Percentiles rank a stretch among this genome's conserved stretches.
These are phyloP conservation scores for Auriscalpium microsporum DNA, from an alignment of 768 basidiomycete species.

Conservation along the genomic window DNA sequence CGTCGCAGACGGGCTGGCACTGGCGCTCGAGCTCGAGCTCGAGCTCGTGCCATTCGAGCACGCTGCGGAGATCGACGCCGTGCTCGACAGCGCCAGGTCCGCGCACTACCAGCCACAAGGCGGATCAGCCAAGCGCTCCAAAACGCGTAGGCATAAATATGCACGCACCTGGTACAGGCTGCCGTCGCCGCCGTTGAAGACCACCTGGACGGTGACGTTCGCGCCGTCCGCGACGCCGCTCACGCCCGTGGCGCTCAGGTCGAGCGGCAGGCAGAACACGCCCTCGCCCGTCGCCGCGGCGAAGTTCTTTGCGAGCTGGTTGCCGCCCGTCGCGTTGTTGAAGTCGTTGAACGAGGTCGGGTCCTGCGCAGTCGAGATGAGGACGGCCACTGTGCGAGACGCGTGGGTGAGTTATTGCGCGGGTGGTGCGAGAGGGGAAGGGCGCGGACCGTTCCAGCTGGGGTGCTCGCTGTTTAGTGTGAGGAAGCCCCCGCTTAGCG, in stretches of 20 bases:
- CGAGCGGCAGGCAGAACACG: conserved; percentile 55
- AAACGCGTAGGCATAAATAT: neutral
- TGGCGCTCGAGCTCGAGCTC: neutral
- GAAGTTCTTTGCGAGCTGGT: conserved; percentile 36
- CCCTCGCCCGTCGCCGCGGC: conserved; percentile 50
- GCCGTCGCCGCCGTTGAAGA: conserved; percentile 66
- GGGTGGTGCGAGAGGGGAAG: neutral
- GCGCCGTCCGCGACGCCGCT: conserved; percentile 48
- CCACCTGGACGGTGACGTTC: conserved; percentile 66
- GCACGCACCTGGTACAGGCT: conserved; percentile 53
- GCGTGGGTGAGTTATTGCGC: neutral
- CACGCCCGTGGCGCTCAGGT: conserved; percentile 44
- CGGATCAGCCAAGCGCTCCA: neutral
- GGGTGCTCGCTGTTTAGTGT: conserved; percentile 60
- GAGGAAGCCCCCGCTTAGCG: conserved; percentile 54
- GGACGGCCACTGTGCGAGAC: conserved; percentile 34
- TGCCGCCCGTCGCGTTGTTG: conserved; percentile 30
- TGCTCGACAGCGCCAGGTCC: conserved; percentile 61
- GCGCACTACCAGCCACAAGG: conserved; percentile 46
- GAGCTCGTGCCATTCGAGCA: conserved; percentile 26
- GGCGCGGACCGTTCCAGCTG: conserved; percentile 41
- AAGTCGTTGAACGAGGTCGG: conserved; percentile 63
- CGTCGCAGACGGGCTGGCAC: neutral
- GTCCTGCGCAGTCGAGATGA: conserved; percentile 47
- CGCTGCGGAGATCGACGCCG: conserved; percentile 35